phyloP scores from a whole-genome alignment of 176 grass and related monocot species.

The Zoysia pacifica region DNA sequence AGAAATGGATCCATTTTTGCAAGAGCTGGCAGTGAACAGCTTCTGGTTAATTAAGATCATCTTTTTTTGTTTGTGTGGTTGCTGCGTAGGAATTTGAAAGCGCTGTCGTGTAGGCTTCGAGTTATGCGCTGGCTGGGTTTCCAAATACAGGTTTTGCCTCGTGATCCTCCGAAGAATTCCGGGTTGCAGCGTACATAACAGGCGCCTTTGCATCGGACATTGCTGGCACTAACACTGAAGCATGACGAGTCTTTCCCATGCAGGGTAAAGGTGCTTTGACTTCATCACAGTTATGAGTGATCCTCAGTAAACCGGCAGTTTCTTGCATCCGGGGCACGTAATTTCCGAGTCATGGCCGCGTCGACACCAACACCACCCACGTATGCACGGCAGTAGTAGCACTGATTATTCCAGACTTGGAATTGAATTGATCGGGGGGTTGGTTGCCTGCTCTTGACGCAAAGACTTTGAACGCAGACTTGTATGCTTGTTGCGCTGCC shows the following conservation, averaged over 20 bases:
- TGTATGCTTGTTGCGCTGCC: no score
- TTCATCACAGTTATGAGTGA: not conserved
- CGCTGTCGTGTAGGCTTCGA: not conserved
- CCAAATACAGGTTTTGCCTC: no score
- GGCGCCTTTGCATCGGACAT: no score
- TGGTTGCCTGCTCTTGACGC: no score
- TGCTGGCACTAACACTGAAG: no score
- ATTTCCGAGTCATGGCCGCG: not conserved
- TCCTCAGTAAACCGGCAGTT: not conserved
- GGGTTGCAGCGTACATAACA: no score
- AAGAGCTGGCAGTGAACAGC: not conserved
- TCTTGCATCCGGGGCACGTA: constrained; percentile 12
- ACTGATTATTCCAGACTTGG: not conserved
- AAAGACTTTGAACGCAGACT: not conserved
- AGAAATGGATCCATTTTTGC: not conserved
- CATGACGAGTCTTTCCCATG: not conserved
- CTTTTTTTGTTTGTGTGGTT: not conserved
- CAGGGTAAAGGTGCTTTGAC: not conserved
- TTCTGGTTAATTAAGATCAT: no score
- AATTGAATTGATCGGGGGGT: not conserved
- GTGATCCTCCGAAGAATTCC: no score
- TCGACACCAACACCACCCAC: not conserved
- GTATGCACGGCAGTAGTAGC: not conserved
- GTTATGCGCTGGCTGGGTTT: not conserved
- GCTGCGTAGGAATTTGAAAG: not conserved